These are phyloP conservation scores for Fusarium liriodendri DNA, from an alignment of 2,329 filamentous ascomycete species.

Conservation along the genomic window DNA sequence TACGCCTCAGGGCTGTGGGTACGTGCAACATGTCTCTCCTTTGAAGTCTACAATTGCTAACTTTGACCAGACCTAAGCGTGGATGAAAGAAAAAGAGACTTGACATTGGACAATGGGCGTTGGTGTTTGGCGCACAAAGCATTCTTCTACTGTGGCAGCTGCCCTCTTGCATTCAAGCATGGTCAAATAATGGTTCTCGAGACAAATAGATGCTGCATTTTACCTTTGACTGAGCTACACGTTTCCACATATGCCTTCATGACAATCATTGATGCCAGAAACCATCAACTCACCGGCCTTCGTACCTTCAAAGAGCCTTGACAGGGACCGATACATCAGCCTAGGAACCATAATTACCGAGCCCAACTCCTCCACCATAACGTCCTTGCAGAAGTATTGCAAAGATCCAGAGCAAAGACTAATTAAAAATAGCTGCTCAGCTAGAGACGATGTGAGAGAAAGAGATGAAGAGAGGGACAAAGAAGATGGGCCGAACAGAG, in stretches of 20 bases:
- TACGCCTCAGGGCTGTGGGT: slow-evolving; percentile 70
- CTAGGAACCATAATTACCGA: too few species aligned
- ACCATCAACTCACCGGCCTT: background rate
- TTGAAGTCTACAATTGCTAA: background rate
- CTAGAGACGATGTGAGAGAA: background rate
- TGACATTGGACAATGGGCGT: background rate
- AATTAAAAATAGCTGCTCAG: background rate
- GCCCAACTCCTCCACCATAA: background rate
- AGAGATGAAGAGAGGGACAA: background rate
- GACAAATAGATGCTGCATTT: background rate
- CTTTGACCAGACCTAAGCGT: background rate
- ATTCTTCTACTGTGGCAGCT: background rate
- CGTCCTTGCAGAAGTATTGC: background rate
- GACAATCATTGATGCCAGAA: background rate
- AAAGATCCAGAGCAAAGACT: background rate
- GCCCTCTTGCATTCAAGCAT: background rate
- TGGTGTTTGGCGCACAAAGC: background rate
- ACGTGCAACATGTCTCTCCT: slow-evolving; percentile 39
- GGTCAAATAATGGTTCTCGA: background rate
- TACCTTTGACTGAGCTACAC: background rate
- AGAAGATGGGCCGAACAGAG: background rate
- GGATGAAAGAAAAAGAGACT: background rate
- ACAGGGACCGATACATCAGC: background rate
- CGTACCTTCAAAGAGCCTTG: background rate
- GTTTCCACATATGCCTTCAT: background rate